Conservation (phyloP, 179 eudicot genomes). For the Patellifolia procumbens region DNA sequence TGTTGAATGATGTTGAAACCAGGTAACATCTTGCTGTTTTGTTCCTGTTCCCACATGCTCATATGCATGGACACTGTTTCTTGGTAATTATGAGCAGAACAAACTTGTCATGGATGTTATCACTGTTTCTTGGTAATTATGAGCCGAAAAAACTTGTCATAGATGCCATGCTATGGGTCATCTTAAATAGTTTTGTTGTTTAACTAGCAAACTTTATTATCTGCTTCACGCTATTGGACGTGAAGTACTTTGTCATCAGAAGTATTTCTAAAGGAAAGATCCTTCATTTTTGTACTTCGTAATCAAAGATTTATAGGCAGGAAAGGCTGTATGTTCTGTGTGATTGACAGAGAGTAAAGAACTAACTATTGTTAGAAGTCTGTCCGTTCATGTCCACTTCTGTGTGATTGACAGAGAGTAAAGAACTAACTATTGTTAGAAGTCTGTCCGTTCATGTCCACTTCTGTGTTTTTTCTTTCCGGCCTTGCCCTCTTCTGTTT, state of each 20-base stretch:
- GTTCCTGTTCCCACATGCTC: not conserved
- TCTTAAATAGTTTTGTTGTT: too few species aligned
- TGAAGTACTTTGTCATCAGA: not conserved
- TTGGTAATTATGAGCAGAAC: not conserved
- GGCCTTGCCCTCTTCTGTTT: too few species aligned
- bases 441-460: too few species aligned
- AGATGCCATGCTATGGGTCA: not conserved
- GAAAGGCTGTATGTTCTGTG: not conserved
- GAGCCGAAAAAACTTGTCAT: not conserved
- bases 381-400: too few species aligned
- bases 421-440: too few species aligned
- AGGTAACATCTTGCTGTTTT: not conserved
- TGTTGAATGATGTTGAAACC: not conserved
- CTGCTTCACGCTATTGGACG: not conserved
- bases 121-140: not conserved
- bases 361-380: too few species aligned
- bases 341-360: too few species aligned
- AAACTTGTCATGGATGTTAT: slow-evolving; percentile 1
- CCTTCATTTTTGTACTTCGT: not conserved
- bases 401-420: too few species aligned
- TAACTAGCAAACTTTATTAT: not conserved
- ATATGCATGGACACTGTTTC: not conserved
- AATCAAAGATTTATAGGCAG: not conserved
- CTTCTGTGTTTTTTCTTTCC: too few species aligned
- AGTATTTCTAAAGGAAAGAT: not conserved